Conservation (phyloP, 2,329 filamentous ascomycete genomes). For the Kalmusia sp. region DNA sequence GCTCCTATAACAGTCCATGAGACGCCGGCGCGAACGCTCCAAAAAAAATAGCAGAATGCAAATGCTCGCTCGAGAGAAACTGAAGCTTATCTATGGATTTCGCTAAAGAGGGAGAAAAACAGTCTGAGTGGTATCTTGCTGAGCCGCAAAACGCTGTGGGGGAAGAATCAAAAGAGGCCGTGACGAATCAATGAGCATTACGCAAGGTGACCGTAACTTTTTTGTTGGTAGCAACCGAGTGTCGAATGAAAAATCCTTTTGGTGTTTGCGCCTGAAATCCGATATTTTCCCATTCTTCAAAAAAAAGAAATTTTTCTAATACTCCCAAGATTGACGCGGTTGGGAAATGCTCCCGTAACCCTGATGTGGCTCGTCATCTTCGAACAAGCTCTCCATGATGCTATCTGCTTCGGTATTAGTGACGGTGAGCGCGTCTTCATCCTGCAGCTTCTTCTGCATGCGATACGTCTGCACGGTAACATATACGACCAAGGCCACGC, state of each 20-base stretch:
- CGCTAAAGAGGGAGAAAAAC: neutral
- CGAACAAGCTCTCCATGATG: constrained; percentile 51
- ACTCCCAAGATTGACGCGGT: constrained; percentile 22
- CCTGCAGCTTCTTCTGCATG: constrained; percentile 38
- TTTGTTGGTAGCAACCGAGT: neutral
- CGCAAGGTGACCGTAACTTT: neutral
- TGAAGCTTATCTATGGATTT: neutral
- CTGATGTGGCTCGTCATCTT: constrained; percentile 39
- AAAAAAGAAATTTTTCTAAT: neutral
- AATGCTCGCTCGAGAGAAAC: neutral
- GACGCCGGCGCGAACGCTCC: neutral
- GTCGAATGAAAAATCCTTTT: neutral
- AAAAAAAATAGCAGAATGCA: neutral
- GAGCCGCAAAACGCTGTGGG: neutral
- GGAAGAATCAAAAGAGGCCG: neutral
- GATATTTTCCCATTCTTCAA: neutral
- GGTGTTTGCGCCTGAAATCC: neutral
- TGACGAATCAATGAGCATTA: neutral
- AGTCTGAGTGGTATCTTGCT: neutral
- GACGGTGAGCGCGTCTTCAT: constrained; percentile 62
- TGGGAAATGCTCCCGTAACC: constrained; percentile 33
- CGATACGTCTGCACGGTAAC: constrained; percentile 40
- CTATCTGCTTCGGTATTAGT: constrained; percentile 73
- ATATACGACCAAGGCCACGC: constrained; percentile 64
- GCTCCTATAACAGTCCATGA: no score